phyloP scores from a whole-genome alignment of 345 rosid genomes.

The Rubroshorea leprosula region DNA sequence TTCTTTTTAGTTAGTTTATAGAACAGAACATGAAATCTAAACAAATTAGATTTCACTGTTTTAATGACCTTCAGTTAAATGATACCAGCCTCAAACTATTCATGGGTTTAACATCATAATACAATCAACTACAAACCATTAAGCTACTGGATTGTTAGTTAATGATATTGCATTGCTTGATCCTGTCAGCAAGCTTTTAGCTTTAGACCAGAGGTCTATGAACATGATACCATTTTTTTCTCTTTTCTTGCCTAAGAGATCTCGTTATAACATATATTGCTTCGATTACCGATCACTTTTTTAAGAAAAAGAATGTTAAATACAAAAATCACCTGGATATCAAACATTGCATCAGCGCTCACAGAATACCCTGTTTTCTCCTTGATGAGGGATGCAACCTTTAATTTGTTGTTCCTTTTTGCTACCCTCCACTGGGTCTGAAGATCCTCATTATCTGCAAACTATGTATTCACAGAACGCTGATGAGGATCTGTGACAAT shows the following conservation, averaged over 20 bases:
- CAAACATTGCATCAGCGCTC: constrained; percentile 78
- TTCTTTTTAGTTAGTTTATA: not conserved
- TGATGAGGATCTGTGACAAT: constrained; percentile 16
- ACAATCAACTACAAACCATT: not conserved
- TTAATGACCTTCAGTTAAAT: not conserved
- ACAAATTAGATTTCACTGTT: constrained; percentile 1
- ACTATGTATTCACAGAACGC: constrained; percentile 31
- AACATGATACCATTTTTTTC: no score
- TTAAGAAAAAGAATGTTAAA: constrained; percentile 6
- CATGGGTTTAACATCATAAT: not conserved
- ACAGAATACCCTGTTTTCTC: constrained; percentile 71
- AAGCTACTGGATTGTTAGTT: not conserved
- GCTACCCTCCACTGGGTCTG: constrained; percentile 63
- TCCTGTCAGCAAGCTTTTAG: no score
- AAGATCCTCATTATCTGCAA: constrained; percentile 66
- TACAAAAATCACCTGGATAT: constrained; percentile 55
- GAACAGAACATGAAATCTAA: not conserved
- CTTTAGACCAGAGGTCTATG: no score
- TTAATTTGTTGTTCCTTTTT: constrained; percentile 65
- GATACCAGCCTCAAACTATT: not conserved
- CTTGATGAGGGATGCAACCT: constrained; percentile 55
- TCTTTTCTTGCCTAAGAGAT: not conserved
- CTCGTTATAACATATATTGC: not conserved
- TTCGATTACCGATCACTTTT: not conserved
- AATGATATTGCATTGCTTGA: not conserved